Conservation (phyloP, 129 eudicot species). For the Lactuca saligna region DNA sequence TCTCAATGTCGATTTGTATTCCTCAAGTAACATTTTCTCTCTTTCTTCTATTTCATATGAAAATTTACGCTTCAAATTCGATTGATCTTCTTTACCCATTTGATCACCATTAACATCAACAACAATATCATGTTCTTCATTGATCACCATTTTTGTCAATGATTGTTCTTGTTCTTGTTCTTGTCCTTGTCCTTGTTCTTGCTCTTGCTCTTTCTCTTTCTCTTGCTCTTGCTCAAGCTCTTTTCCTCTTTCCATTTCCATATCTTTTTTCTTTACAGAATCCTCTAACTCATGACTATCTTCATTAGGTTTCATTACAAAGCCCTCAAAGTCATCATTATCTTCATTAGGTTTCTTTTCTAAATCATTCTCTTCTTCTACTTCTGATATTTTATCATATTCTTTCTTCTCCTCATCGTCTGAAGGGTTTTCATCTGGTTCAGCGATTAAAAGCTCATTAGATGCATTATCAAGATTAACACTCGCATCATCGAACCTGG, state of each 20-base stretch:
- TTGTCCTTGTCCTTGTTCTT: not conserved
- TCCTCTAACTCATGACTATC: not conserved
- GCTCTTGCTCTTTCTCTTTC: not conserved
- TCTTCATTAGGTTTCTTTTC: conserved; percentile 1
- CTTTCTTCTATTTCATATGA: conserved; percentile 58
- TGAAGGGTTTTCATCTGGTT: conserved; percentile 26
- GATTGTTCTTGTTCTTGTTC: conserved; percentile 10
- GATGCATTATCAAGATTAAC: conserved; percentile 41
- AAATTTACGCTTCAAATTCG: conserved; percentile 47
- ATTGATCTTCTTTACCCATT: conserved; percentile 32
- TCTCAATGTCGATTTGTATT: conserved; percentile 55
- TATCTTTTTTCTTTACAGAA: not conserved
- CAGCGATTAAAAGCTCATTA: conserved; percentile 35
- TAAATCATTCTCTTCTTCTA: conserved; percentile 6
- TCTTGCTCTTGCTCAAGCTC: not conserved
- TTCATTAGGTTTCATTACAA: not conserved
- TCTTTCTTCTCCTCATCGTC: conserved; percentile 17
- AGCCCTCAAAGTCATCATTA: conserved; percentile 2
- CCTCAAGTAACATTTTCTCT: conserved; percentile 59
- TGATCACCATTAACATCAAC: conserved; percentile 2
- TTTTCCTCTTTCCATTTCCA: not conserved
- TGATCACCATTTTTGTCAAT: conserved; percentile 10
- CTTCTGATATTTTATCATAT: not conserved
- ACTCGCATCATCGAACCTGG: conserved; percentile 36
- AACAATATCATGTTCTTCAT: conserved; percentile 9